Evolutionary conservation across 106 monocot genomes (phyloP), one percentile per base, ranked within the genome.

Genomic region (Vanilla planifolia): DNA sequence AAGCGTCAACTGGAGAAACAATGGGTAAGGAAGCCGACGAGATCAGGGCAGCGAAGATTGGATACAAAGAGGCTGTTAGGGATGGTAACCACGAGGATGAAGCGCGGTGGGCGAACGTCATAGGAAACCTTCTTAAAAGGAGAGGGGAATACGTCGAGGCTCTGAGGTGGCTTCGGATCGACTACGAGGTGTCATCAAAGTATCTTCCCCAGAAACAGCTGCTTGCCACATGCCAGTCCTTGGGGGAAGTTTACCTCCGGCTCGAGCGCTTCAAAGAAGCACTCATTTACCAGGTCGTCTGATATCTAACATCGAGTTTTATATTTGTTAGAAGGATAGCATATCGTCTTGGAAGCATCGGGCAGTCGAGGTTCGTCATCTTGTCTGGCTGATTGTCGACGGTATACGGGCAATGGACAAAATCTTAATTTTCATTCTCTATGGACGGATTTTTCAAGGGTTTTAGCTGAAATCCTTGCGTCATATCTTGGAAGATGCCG

Each of bases 141-240:
- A 59, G 80, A 4, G 94, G 89, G 2, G 94, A 89, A 67, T 95
- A 95, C 72, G 78, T 86, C 2, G 80, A 95, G 68, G 89, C 94
- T 24, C 71, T 95, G 45, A 71, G 80, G 7, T 95, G 94, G 94
- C 78, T 95, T 27, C 82, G 83, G 25, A 66, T 80, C 65, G 94
- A 95, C 66, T 83, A 95, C 67, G 78, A 89, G 8, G 50, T 95
- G 22, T 89, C 94, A 5, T 45, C 61, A 16, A 95, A 77, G 83
- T 60, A 69, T 60, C 79, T 95, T 23, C 94, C 89, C 2, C 71
- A 78, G 62, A 83, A 86, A 68, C 94, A 95, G 65, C 75, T 95
- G 35, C 86, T 95, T 15, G 85, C 94, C n/a, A 86, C 94, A 10
- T 95, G 94, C 68, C 89, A 95, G 51, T 95, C 89, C 6, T 71